A percentile compares a stretch with the other conserved stretches of the same genome.
Evolutionary conservation across 163 green algal genomes (phyloP).

Genomic region (Trebouxiophyceae sp.): DNA sequence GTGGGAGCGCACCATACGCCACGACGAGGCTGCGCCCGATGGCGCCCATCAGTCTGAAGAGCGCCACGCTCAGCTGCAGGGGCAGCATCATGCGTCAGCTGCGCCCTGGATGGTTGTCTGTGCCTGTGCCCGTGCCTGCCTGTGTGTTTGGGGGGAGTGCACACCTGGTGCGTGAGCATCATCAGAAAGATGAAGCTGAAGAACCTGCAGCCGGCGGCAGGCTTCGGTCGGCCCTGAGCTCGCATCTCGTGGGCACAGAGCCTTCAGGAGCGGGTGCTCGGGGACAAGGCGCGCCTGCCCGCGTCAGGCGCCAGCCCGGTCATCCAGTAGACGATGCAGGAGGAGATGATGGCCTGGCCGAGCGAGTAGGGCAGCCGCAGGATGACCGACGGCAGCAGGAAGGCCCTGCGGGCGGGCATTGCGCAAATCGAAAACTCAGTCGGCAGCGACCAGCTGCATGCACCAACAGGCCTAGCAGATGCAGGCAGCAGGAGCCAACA

Average conservation of each 20-base stretch:
- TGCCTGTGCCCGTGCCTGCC: no score
- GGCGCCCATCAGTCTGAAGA: constrained; percentile 6
- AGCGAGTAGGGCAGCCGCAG: constrained; percentile 27
- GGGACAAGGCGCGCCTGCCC: background rate
- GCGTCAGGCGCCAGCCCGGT: background rate
- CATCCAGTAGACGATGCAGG: constrained; percentile 27
- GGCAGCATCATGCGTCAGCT: no score
- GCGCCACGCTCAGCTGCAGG: constrained; percentile 20
- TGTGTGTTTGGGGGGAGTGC: no score
- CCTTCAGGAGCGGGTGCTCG: no score
- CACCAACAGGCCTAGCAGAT: constrained; percentile 13
- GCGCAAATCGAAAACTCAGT: no score
- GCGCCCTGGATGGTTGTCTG: no score
- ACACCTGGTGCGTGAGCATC: no score
- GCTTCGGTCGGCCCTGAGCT: no score
- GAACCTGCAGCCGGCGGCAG: no score
- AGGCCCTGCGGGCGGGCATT: constrained; percentile 19
- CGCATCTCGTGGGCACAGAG: no score
- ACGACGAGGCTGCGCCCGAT: constrained; percentile 3
- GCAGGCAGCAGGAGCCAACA: background rate
- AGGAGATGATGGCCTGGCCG: constrained; percentile 20
- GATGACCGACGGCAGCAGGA: constrained; percentile 12
- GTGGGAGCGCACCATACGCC: no score
- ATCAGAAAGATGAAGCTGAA: constrained; percentile 14
- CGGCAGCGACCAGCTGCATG: constrained; percentile 41